Evolutionary conservation across 2,329 filamentous ascomycete species (phyloP).

Genomic region (Elsinoe fawcettii): DNA sequence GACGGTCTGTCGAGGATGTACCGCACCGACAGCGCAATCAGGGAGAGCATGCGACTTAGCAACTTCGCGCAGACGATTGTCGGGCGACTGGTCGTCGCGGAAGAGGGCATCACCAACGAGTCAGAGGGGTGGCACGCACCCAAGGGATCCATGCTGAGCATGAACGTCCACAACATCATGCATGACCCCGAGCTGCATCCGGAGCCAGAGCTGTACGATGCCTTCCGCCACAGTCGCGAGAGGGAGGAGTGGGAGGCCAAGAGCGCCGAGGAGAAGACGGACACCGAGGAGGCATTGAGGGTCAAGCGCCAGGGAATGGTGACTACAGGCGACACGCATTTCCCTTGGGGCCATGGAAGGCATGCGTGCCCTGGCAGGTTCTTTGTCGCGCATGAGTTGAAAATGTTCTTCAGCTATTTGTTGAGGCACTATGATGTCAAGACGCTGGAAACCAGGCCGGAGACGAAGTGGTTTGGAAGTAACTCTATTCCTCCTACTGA

Average conservation of each 20-base stretch:
- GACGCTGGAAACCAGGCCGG: conserved; percentile 23
- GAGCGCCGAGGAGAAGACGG: conserved; percentile 15
- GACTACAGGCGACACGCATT: conserved; percentile 25
- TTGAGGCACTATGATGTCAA: conserved; percentile 34
- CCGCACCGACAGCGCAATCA: conserved; percentile 26
- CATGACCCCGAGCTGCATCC: conserved; percentile 27
- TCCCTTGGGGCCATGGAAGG: conserved; percentile 27
- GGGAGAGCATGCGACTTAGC: conserved; percentile 27
- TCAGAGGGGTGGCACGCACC: conserved; percentile 23
- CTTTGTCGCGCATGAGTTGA: conserved; percentile 31
- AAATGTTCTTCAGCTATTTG: conserved; percentile 32
- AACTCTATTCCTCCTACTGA: conserved; percentile 21
- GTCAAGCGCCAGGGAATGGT: conserved; percentile 23
- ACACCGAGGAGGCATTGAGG: conserved; percentile 20
- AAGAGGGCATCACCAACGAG: conserved; percentile 23
- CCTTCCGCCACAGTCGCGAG: conserved; percentile 26
- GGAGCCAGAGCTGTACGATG: conserved; percentile 25
- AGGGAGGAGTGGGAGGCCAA: conserved; percentile 21
- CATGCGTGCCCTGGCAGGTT: conserved; percentile 34
- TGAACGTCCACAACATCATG: conserved; percentile 23
- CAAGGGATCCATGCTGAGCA: conserved; percentile 21
- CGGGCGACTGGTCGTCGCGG: conserved; percentile 24
- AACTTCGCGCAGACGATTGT: conserved; percentile 22
- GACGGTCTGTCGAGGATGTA: conserved; percentile 22
- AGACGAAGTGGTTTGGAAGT: conserved; percentile 21